Percentiles rank a stretch among this genome's conserved stretches.
Evolutionary conservation across 352 stramenopile species (phyloP).

Genomic region (Blastocystis sp.): DNA sequence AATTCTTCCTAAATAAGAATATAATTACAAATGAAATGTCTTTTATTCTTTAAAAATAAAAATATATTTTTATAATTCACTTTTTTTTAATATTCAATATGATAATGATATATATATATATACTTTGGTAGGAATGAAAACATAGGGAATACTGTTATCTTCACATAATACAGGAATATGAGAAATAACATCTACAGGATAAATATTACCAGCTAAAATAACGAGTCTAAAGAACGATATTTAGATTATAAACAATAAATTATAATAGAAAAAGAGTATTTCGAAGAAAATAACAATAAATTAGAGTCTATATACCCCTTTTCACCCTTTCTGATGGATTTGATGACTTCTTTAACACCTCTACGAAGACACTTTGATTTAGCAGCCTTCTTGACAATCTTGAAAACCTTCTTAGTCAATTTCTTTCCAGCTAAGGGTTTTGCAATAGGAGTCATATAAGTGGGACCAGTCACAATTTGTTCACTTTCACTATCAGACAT

Average conservation of each 20-base stretch:
- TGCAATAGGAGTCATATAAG: slow-evolving; percentile 56
- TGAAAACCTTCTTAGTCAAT: slow-evolving; percentile 66
- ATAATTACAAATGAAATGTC: no score
- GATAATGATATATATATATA: slow-evolving; percentile 32
- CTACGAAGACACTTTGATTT: slow-evolving; percentile 83
- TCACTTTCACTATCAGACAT: slow-evolving; percentile 34
- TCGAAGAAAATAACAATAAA: no score
- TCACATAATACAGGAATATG: slow-evolving; percentile 94
- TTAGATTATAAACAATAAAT: neutral
- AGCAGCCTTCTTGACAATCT: slow-evolving; percentile 73
- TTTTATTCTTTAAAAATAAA: no score
- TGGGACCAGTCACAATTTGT: slow-evolving; percentile 43
- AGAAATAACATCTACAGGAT: slow-evolving; percentile 96
- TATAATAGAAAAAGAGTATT: no score
- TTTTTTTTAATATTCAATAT: no score
- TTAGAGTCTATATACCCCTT: no score
- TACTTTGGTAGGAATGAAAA: slow-evolving; percentile 86
- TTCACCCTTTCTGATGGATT: slow-evolving; percentile 77
- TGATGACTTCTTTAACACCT: slow-evolving; percentile 98
- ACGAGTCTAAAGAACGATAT: slow-evolving; percentile 53
- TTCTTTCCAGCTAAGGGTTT: slow-evolving; percentile 92
- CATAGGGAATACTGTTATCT: slow-evolving; percentile 90
- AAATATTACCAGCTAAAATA: slow-evolving; percentile 96
- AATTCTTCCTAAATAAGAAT: slow-evolving; percentile 45
- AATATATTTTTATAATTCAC: no score